Percentiles rank a stretch among this genome's conserved stretches.
Conservation (phyloP, 2,329 filamentous ascomycete species). For the Daldinia eschscholtzii region DNA sequence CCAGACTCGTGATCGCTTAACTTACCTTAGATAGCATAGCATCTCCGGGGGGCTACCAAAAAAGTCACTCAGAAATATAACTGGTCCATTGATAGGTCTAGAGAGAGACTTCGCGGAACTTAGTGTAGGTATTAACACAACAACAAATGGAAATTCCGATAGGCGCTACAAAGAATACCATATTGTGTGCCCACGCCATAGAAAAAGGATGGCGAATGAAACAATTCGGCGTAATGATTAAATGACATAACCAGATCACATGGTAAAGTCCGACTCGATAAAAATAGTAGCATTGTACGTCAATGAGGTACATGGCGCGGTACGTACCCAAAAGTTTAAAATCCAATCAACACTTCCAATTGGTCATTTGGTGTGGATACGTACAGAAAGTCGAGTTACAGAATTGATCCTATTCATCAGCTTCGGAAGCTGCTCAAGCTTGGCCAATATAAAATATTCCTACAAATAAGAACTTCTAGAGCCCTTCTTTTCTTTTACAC, state of each 20-base stretch:
- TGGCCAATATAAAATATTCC: conserved; percentile 17
- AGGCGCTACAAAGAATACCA: background rate
- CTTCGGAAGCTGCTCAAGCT: conserved; percentile 14
- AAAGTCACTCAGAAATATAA: background rate
- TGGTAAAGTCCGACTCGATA: conserved; percentile 10
- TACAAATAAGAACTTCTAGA: conserved; percentile 8
- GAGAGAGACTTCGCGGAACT: background rate
- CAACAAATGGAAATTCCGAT: background rate
- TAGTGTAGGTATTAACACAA: background rate
- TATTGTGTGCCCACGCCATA: background rate
- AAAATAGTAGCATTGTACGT: conserved; percentile 16
- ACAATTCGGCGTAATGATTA: conserved; percentile 18
- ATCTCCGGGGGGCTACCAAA: background rate
- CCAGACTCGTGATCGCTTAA: conserved; percentile 24
- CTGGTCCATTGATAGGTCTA: background rate
- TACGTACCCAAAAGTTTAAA: conserved; percentile 12
- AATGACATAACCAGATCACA: conserved; percentile 28
- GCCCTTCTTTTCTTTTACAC: background rate
- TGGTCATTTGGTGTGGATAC: background rate
- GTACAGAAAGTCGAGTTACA: conserved; percentile 11
- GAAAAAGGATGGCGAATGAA: conserved; percentile 21
- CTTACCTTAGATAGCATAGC: background rate
- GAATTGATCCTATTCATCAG: conserved; percentile 11
- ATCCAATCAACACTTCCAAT: background rate
- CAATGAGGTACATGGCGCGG: background rate